A percentile compares a stretch with the other conserved stretches of the same genome.
These are phyloP conservation scores for Aspergillus panamensis DNA, from an alignment of 495 filamentous ascomycete genomes.

Conservation along the genomic window DNA sequence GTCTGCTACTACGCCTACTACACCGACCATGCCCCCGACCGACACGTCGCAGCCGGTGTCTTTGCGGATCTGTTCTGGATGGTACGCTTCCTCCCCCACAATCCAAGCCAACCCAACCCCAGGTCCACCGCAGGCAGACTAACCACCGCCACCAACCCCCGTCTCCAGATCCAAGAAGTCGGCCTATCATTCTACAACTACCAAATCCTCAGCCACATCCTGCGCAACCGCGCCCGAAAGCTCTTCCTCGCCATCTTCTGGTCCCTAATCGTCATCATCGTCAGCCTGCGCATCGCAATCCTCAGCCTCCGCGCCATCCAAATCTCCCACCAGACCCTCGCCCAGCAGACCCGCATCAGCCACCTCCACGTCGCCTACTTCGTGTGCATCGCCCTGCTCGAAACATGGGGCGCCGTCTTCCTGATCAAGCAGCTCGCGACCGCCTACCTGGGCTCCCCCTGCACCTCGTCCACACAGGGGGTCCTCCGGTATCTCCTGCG, in stretches of 20 bases:
- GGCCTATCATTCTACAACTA: conserved; percentile 36
- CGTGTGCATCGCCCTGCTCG: conserved; percentile 25
- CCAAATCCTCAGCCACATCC: conserved; percentile 28
- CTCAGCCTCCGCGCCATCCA: conserved; percentile 20
- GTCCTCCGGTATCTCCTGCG: conserved; percentile 30
- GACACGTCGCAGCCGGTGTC: conserved; percentile 18
- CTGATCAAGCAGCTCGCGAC: conserved; percentile 18
- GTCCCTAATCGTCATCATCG: conserved; percentile 21
- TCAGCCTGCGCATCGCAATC: conserved; percentile 22
- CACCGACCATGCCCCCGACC: conserved; percentile 12
- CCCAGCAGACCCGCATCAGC: conserved; percentile 14
- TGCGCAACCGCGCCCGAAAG: conserved; percentile 12
- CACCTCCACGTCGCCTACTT: conserved; percentile 34
- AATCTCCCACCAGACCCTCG: neutral
- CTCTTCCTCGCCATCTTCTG: conserved; percentile 30
- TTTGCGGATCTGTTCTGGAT: conserved; percentile 32
- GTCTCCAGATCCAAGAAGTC: conserved; percentile 30
- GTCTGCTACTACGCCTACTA: conserved; percentile 34
- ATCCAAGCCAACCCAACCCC: neutral
- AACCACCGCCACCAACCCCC: neutral
- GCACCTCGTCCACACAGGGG: neutral
- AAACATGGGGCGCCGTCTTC: conserved; percentile 26
- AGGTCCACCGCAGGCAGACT: too few relatives aligned
- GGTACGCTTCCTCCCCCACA: conserved; percentile 10
- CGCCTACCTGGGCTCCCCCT: conserved; percentile 10